A percentile compares a stretch with the other conserved stretches of the same genome.
Conservation (phyloP, 176 grass and related monocot species). For the Cenchrus purpureus region DNA sequence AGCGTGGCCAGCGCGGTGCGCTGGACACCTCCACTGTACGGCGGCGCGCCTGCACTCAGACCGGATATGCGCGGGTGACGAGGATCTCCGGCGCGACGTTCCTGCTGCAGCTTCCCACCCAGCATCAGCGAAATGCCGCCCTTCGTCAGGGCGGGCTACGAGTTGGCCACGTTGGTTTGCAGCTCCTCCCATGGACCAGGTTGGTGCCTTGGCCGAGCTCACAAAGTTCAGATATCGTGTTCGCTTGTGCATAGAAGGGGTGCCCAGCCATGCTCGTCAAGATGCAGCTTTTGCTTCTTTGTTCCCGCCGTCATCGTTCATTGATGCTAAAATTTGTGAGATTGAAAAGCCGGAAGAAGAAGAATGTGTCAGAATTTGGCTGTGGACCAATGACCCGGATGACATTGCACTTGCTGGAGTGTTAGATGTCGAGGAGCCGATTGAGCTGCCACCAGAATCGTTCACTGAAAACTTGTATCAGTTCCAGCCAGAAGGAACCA, state of each 20-base stretch:
- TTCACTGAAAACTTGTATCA: not conserved
- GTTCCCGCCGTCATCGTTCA: not conserved
- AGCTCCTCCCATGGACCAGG: not conserved
- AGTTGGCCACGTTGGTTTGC: accelerated
- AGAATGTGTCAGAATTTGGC: not conserved
- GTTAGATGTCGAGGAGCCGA: not conserved
- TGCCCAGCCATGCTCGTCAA: not conserved
- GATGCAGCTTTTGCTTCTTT: accelerated
- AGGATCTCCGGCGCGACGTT: not conserved
- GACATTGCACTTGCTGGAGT: too few relatives aligned
- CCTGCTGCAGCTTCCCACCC: not conserved
- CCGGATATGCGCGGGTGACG: too few relatives aligned
- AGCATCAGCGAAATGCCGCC: not conserved
- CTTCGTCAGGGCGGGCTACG: accelerated
- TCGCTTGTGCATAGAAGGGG: not conserved
- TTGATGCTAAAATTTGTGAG: not conserved
- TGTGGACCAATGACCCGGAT: not conserved
- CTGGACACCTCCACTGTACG: too few relatives aligned
- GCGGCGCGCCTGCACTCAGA: too few relatives aligned
- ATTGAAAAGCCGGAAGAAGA: not conserved
- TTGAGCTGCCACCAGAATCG: not conserved
- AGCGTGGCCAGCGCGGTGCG: too few relatives aligned
- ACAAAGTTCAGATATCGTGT: not conserved
- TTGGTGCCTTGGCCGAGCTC: not conserved
- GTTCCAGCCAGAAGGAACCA: too few relatives aligned